Conservation (phyloP, 805 yeast species). For the Wickerhamiella cacticola region DNA sequence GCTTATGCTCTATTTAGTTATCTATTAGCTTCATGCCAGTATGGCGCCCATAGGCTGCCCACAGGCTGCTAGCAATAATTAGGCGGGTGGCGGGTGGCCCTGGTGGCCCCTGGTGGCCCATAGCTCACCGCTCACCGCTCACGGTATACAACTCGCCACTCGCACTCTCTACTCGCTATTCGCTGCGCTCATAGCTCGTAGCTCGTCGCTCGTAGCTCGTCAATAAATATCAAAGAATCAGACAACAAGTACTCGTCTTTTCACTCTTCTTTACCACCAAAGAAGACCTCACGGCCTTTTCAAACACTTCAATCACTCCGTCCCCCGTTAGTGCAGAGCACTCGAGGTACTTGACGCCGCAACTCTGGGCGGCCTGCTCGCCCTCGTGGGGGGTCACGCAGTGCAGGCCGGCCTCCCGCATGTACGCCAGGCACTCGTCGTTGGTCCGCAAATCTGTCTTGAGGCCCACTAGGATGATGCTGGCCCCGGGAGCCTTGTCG, state of each 20-base stretch:
- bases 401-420: slow-evolving; percentile 39
- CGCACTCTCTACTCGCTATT: no score
- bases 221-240: slow-evolving; percentile 16
- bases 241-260: slow-evolving; percentile 18
- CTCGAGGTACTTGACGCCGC: slow-evolving; percentile 78
- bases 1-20: no score
- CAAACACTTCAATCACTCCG: slow-evolving; percentile 90
- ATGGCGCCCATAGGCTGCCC: no score
- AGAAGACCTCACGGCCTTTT: slow-evolving; percentile 77
- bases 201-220: no score
- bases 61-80: no score
- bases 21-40: no score
- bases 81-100: no score
- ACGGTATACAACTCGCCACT: no score
- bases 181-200: no score
- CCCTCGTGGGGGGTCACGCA: slow-evolving; percentile 41
- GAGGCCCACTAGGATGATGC: slow-evolving; percentile 67
- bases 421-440: slow-evolving; percentile 28
- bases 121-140: no score
- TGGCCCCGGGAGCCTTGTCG: slow-evolving; percentile 69
- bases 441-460: slow-evolving; percentile 64
- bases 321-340: slow-evolving; percentile 90
- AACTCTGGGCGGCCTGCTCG: slow-evolving; percentile 55
- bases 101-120: no score
- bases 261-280: slow-evolving; percentile 32